Evolutionary conservation across 2,329 filamentous ascomycete species (phyloP), one percentile per base, ranked within the genome.

Genomic region (Trichoderma hamatum): DNA sequence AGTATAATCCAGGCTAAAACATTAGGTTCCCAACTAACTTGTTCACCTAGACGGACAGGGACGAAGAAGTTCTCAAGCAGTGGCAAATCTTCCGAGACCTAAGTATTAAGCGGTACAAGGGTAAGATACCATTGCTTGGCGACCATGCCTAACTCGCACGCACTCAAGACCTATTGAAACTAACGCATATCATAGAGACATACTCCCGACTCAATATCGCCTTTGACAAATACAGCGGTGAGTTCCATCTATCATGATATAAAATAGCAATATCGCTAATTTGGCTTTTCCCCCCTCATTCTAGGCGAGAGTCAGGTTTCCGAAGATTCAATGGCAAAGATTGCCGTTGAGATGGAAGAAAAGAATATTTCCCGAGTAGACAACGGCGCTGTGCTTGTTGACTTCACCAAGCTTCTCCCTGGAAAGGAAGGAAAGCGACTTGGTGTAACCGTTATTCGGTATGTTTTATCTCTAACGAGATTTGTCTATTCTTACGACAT

Each of bases 291-390:
- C n/a, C n/a, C n/a, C n/a, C n/a, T n/a, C n/a, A 13, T 74, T 58
- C 90, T 89, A 65, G 92, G 92, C 64, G 92, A 95, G 80, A 92
- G 89, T 59, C 88, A 92, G 77, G 90, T 94, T 2, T 84, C 84
- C 1, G 86, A 89, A 76, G 85, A 87, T 16, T 85, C 85, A 49
- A 93, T 94, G 89, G 84, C 86, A 56, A 82, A 84, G 69, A 84
- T 89, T 0, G 88, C 88, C 36, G 81, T 86, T 73, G 82, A 86
- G 72, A 84, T 94, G 79, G 84, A 85, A 69, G 86, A 90, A 21
- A 89, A 87, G 78, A 84, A 84, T 0, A 84, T 94, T 36, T 88
- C 87, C 2, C 86, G 91, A 75, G 88, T 92, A 76, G 89, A 89
- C 30, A 85, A 91, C n/a, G 90, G 91, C 51, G 90, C 91, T 58